These are phyloP conservation scores for Cetraspora pellucida DNA, from an alignment of 192 early-diverging fungal species.

Conservation along the genomic window DNA sequence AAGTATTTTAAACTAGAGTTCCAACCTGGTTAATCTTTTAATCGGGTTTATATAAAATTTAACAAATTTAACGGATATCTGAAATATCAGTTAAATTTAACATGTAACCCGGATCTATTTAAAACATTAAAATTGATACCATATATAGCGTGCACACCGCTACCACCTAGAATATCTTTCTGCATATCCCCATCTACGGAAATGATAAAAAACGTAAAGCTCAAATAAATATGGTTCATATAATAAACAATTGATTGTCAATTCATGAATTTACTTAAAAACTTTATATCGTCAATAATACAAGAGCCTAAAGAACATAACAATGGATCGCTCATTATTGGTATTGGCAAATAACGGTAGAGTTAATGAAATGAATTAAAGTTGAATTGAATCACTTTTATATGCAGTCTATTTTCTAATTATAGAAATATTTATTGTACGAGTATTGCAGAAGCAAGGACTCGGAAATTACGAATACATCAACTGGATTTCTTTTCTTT, in stretches of 20 bases:
- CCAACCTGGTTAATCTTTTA: not conserved
- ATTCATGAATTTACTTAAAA: not conserved
- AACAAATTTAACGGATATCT: not conserved
- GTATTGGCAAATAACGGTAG: too few species aligned
- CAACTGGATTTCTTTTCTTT: too few species aligned
- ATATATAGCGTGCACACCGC: conserved; percentile 43
- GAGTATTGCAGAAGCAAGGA: too few species aligned
- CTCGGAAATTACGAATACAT: too few species aligned
- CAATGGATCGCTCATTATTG: not conserved
- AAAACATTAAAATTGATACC: conserved; percentile 29
- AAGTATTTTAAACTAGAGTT: not conserved
- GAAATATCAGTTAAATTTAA: not conserved
- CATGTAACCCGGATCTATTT: not conserved
- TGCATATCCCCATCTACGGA: conserved; percentile 40
- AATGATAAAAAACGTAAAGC: conserved; percentile 11
- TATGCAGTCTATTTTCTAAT: too few species aligned
- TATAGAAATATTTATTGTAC: too few species aligned
- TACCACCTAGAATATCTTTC: conserved; percentile 42
- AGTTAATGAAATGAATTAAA: too few species aligned
- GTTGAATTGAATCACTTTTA: too few species aligned
- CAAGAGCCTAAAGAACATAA: conserved; percentile 12
- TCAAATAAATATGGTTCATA: too few species aligned
- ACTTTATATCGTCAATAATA: conserved; percentile 29
- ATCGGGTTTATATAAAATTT: not conserved
- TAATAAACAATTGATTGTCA: not conserved